These are phyloP conservation scores for Amaranthus palmeri DNA, from an alignment of 148 eudicot genomes.

Conservation along the genomic window DNA sequence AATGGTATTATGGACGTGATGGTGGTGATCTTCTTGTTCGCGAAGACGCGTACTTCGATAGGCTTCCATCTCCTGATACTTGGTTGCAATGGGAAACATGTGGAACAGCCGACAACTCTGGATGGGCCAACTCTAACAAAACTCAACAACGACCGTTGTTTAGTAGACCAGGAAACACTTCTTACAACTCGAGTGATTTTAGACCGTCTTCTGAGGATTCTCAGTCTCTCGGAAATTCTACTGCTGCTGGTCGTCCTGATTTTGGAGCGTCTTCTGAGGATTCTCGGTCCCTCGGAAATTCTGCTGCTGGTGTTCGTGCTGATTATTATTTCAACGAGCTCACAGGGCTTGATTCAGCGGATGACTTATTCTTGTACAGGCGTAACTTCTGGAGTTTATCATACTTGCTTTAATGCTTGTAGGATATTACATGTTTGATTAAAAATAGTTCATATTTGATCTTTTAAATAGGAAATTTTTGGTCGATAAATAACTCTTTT, in stretches of 20 bases:
- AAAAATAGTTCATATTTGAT: too few relatives aligned
- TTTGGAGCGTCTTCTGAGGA: too few relatives aligned
- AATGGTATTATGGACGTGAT: constrained; percentile 52
- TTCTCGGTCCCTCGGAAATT: constrained; percentile 17
- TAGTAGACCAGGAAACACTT: too few relatives aligned
- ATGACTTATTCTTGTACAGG: constrained; percentile 64
- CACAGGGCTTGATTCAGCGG: constrained; percentile 34
- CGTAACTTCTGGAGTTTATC: constrained; percentile 33
- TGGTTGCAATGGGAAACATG: constrained; percentile 55
- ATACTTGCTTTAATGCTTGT: constrained; percentile 32
- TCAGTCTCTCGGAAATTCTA: constrained; percentile 20
- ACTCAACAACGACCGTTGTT: constrained; percentile 23
- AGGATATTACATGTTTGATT: constrained; percentile 19
- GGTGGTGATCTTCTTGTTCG: constrained; percentile 54
- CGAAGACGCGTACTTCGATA: constrained; percentile 36
- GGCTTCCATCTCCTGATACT: constrained; percentile 53
- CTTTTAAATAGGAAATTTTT: too few relatives aligned
- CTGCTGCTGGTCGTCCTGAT: too few relatives aligned
- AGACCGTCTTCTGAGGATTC: constrained; percentile 29
- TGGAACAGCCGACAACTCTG: constrained; percentile 31
- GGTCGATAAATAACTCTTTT: too few relatives aligned
- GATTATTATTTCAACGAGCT: constrained; percentile 38
- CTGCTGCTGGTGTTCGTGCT: constrained; percentile 25
- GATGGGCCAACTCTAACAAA: constrained; percentile 32
- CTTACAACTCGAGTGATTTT: too few relatives aligned